These are phyloP conservation scores for Mycena polygramma DNA, from an alignment of 768 basidiomycete species.

Conservation along the genomic window DNA sequence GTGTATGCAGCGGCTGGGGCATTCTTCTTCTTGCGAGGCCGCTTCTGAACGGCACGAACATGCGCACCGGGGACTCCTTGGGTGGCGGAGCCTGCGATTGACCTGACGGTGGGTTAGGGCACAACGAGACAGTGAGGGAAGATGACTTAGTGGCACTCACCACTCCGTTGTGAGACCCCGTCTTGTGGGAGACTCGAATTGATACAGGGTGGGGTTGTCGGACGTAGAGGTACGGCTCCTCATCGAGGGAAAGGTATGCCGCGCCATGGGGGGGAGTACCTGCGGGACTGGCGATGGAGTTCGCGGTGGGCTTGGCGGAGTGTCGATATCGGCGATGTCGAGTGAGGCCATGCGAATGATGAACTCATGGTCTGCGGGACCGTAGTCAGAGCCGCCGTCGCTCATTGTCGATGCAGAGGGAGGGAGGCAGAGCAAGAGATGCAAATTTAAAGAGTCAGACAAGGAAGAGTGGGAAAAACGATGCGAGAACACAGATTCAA, in stretches of 20 bases:
- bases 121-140: neutral
- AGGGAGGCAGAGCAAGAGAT: too few relatives aligned
- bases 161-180: constrained; percentile 7
- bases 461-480: neutral
- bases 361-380: neutral
- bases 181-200: neutral
- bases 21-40: neutral
- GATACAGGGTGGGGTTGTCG: neutral
- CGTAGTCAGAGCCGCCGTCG: neutral
- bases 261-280: neutral
- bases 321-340: neutral
- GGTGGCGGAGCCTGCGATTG: neutral
- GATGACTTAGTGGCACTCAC: too few relatives aligned
- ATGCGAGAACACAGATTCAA: too few relatives aligned
- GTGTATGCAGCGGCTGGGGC: constrained; percentile 6
- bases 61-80: neutral
- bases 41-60: neutral
- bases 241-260: neutral
- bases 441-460: too few relatives aligned
- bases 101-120: neutral
- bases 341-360: neutral
- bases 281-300: neutral
- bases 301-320: neutral
- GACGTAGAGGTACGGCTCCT: neutral
- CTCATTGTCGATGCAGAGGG: neutral